Percentiles rank a stretch among this genome's conserved stretches.
These are phyloP conservation scores for Leccinum imitatum DNA, from an alignment of 768 basidiomycete genomes.

Conservation along the genomic window DNA sequence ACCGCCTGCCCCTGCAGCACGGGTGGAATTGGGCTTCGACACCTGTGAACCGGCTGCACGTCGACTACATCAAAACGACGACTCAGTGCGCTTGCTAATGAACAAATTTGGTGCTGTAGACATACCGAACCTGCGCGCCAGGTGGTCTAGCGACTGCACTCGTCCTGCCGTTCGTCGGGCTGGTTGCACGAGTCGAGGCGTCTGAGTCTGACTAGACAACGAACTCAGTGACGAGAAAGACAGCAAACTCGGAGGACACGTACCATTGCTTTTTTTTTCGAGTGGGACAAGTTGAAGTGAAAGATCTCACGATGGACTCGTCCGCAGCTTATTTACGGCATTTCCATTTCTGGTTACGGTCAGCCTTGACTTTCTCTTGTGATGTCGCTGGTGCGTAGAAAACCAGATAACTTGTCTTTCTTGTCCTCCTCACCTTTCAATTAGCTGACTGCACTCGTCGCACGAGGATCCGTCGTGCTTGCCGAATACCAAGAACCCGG, in stretches of 20 bases:
- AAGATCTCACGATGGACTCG: constrained; percentile 10
- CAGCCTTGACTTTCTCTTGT: too few relatives aligned
- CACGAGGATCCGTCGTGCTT: constrained; percentile 75
- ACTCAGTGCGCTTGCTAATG: not conserved
- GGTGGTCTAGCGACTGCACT: constrained; percentile 68
- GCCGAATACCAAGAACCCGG: constrained; percentile 78
- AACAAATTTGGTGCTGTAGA: constrained; percentile 9
- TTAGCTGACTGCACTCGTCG: constrained; percentile 83
- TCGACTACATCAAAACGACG: constrained; percentile 46
- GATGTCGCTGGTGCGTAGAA: constrained; percentile 29
- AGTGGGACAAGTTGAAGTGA: constrained; percentile 18
- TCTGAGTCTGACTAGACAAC: constrained; percentile 77
- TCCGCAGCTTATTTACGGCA: constrained; percentile 10
- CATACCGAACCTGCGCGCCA: constrained; percentile 80
- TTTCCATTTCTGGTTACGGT: constrained; percentile 15
- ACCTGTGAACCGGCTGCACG: constrained; percentile 67
- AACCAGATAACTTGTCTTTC: not conserved
- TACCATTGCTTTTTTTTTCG: constrained; percentile 31
- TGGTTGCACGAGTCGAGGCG: constrained; percentile 45
- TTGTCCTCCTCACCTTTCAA: not conserved
- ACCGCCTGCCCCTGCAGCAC: constrained; percentile 93
- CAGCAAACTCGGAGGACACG: constrained; percentile 9
- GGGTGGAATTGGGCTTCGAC: constrained; percentile 78
- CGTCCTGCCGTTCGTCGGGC: constrained; percentile 40
- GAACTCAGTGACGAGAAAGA: not conserved